Evolutionary conservation across 140 eudicot genomes (phyloP).

Genomic region (Flaveria floridana): DNA sequence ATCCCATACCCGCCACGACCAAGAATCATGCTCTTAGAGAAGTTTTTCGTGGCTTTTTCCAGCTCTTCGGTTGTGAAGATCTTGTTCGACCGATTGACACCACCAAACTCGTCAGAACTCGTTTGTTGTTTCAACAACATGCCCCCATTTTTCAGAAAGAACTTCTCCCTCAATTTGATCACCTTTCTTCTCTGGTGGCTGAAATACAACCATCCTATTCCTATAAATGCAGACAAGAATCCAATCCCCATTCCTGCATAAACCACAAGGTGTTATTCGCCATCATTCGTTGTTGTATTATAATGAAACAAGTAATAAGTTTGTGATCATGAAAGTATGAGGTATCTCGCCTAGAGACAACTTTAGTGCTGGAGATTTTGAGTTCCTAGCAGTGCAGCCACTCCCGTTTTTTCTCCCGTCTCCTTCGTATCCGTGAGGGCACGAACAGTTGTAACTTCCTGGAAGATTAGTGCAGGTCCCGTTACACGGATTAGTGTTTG

Average conservation of each 20-base stretch:
- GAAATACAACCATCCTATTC: conserved; percentile 26
- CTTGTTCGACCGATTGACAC: conserved; percentile 22
- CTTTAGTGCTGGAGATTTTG: conserved; percentile 22
- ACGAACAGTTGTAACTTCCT: conserved; percentile 37
- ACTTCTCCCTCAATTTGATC: conserved; percentile 23
- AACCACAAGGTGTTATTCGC: not conserved
- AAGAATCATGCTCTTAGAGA: conserved; percentile 19
- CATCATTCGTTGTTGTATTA: not conserved
- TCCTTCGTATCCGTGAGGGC: conserved; percentile 38
- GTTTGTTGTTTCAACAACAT: conserved; percentile 29
- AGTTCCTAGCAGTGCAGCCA: conserved; percentile 35
- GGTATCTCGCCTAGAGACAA: conserved; percentile 36
- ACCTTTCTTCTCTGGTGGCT: conserved; percentile 27
- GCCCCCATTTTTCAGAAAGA: conserved; percentile 28
- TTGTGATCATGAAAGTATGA: conserved; percentile 2
- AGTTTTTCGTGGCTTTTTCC: conserved; percentile 29
- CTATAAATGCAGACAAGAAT: conserved; percentile 25
- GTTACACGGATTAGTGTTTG: conserved; percentile 25
- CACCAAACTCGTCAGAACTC: conserved; percentile 14
- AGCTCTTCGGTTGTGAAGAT: conserved; percentile 28
- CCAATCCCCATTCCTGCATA: conserved; percentile 30
- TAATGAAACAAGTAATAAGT: not conserved
- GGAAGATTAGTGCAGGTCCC: conserved; percentile 34
- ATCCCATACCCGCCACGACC: conserved; percentile 33
- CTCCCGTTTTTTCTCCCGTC: conserved; percentile 34